Evolutionary conservation across 306 rosid species (phyloP).

Genomic region (Mucuna pruriens): DNA sequence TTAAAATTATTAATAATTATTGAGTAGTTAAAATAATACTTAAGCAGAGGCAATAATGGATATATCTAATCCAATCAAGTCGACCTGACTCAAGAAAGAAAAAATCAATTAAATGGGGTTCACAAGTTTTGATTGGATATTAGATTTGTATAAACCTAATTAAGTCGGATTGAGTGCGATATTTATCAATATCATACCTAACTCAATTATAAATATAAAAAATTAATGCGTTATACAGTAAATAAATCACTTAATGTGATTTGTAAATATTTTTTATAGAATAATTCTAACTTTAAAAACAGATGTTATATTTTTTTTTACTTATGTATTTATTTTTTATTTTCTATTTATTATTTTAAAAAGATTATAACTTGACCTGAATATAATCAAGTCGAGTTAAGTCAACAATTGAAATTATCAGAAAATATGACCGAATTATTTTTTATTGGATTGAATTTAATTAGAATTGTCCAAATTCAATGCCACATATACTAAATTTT

Average conservation of each 20-base stretch:
- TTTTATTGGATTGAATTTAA: too few relatives aligned
- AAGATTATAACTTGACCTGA: background rate
- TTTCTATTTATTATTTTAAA: too few relatives aligned
- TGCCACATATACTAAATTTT: too few relatives aligned
- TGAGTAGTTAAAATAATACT: background rate
- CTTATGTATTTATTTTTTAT: too few relatives aligned
- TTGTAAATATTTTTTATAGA: background rate
- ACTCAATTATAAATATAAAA: background rate
- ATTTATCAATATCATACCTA: background rate
- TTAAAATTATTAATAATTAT: background rate
- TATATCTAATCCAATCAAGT: background rate
- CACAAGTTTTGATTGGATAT: background rate
- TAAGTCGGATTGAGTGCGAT: background rate
- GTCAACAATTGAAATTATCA: background rate
- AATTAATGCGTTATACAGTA: background rate
- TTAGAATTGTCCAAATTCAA: too few relatives aligned
- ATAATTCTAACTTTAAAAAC: background rate
- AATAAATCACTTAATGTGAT: background rate
- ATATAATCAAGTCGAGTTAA: too few relatives aligned
- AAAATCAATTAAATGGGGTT: background rate
- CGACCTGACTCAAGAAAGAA: background rate
- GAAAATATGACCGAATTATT: too few relatives aligned
- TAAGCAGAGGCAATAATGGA: background rate
- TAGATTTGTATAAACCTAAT: background rate
- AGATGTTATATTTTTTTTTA: too few relatives aligned